phyloP scores from a whole-genome alignment of 805 yeast genomes.

The Saccharomyces mikatae region DNA sequence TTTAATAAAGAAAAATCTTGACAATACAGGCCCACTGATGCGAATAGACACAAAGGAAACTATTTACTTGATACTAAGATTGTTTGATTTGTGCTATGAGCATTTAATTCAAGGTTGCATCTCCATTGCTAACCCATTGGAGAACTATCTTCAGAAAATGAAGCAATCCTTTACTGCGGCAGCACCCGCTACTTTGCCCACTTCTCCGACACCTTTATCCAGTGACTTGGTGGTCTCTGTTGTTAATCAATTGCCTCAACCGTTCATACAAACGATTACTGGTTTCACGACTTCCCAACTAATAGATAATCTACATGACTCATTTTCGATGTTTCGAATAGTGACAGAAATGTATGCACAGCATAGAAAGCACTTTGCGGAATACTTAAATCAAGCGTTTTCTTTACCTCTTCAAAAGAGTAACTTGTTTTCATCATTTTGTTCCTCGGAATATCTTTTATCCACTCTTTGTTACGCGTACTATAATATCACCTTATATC shows the following conservation, averaged over 20 bases:
- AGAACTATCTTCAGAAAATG: conserved; percentile 9
- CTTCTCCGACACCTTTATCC: not conserved
- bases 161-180: conserved; percentile 15
- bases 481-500: not conserved
- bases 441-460: not conserved
- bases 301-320: conserved; percentile 6
- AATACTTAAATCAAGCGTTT: not conserved
- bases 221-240: conserved; percentile 7
- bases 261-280: conserved; percentile 8
- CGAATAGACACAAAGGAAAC: conserved; percentile 36
- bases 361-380: not conserved
- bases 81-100: conserved; percentile 13
- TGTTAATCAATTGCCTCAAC: conserved; percentile 9
- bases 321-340: conserved; percentile 8
- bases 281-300: conserved; percentile 4
- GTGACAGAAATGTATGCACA: not conserved
- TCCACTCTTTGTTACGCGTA: not conserved
- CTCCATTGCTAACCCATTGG: conserved; percentile 12
- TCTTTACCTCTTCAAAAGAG: not conserved
- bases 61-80: conserved; percentile 15
- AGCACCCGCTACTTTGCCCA: not conserved
- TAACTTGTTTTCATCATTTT: conserved; percentile 1
- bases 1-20: conserved; percentile 10
- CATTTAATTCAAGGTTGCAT: conserved; percentile 11
- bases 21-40: not conserved